Evolutionary conservation across 176 grass and related monocot species (phyloP).

Genomic region (Cymbopogon citratus): DNA sequence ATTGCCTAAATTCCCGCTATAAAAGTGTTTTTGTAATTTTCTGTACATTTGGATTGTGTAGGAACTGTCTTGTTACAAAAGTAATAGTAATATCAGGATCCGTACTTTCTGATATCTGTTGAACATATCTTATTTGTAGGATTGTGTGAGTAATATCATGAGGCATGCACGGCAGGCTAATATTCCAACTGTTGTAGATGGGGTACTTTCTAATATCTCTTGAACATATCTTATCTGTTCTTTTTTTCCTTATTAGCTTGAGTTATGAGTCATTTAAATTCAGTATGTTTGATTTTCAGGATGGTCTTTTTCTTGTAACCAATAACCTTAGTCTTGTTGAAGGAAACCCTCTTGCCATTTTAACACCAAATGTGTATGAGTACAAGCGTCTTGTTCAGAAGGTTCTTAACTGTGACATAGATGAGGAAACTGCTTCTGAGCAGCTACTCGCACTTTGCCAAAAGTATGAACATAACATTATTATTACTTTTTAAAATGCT

Average conservation of each 20-base stretch:
- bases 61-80: neutral
- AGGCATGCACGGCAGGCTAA: constrained; percentile 55
- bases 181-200: constrained; percentile 83
- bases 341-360: constrained; percentile 56
- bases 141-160: constrained; percentile 82
- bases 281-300: constrained; percentile 28
- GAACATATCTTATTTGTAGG: constrained; percentile 45
- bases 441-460: constrained; percentile 61
- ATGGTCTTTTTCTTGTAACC: constrained; percentile 85
- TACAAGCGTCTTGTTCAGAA: constrained; percentile 94
- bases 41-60: neutral
- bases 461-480: constrained; percentile 41
- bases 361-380: constrained; percentile 90
- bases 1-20: neutral
- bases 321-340: constrained; percentile 69
- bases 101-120: constrained; percentile 7
- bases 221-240: neutral
- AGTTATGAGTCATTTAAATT: neutral
- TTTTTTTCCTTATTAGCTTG: neutral
- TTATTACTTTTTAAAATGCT: neutral
- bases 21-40: neutral
- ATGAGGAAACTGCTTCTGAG: constrained; percentile 50
- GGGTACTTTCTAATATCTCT: constrained; percentile 65
- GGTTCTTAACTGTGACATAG: constrained; percentile 63
- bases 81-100: neutral